A percentile compares a stretch with the other conserved stretches of the same genome.
Conservation (phyloP, 2,329 filamentous ascomycete genomes). For the Fusarium tuaranense region DNA sequence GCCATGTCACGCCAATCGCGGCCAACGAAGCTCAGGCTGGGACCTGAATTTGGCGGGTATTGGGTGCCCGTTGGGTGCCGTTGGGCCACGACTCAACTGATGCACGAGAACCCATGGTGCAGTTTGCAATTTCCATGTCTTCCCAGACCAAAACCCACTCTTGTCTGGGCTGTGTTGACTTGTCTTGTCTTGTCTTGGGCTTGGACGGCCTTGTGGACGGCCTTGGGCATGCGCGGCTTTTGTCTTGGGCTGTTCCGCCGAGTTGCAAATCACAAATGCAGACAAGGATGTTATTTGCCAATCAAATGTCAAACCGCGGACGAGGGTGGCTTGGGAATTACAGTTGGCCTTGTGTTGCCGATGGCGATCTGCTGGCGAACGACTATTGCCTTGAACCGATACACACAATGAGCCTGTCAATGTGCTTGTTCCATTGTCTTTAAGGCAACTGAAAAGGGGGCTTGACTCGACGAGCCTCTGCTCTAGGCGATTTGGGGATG, state of each 20-base stretch:
- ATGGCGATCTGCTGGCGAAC: background rate
- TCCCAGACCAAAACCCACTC: slow-evolving; percentile 9
- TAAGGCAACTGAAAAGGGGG: slow-evolving; percentile 21
- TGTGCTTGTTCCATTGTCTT: background rate
- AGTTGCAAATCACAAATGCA: background rate
- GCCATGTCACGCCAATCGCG: slow-evolving; percentile 27
- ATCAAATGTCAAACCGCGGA: background rate
- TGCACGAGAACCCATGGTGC: slow-evolving; percentile 1
- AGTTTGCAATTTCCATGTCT: slow-evolving; percentile 35
- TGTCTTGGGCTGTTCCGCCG: background rate
- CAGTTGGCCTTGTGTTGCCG: background rate
- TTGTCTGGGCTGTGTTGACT: slow-evolving; percentile 24
- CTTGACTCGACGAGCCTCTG: slow-evolving; percentile 32
- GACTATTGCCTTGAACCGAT: background rate
- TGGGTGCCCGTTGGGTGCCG: slow-evolving; percentile 35
- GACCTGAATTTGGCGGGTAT: slow-evolving; percentile 32
- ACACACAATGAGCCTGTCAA: background rate
- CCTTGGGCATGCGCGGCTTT: slow-evolving; percentile 1
- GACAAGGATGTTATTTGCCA: background rate
- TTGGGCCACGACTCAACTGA: slow-evolving; percentile 26
- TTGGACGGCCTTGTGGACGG: background rate
- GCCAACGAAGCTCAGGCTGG: slow-evolving; percentile 30
- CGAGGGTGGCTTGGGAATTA: slow-evolving; percentile 7
- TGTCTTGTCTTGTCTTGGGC: background rate
- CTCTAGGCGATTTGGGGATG: slow-evolving; percentile 25